Evolutionary conservation across 179 eudicot genomes (phyloP).

Genomic region (Patellifolia procumbens): DNA sequence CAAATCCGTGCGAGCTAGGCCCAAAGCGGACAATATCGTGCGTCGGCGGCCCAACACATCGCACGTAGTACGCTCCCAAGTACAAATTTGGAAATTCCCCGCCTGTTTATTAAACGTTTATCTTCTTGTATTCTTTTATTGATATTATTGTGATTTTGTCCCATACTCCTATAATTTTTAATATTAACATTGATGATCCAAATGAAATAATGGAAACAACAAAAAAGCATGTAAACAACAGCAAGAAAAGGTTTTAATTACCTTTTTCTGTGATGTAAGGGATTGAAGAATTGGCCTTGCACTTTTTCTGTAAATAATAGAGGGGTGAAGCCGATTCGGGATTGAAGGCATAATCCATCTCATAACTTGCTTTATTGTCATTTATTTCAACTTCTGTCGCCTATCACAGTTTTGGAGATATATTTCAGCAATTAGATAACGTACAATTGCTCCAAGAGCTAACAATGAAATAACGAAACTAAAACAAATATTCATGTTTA

Average conservation of each 20-base stretch:
- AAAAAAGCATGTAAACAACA: not conserved
- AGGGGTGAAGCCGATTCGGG: slow-evolving; percentile 46
- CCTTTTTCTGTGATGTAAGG: slow-evolving; percentile 43
- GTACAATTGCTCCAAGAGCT: no score
- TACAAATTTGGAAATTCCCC: no score
- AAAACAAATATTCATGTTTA: slow-evolving; percentile 22
- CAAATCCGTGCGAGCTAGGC: no score
- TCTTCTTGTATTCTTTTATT: no score
- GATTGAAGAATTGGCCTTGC: slow-evolving; percentile 46
- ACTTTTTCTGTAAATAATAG: slow-evolving; percentile 52
- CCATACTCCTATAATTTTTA: no score
- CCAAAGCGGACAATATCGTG: no score
- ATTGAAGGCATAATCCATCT: slow-evolving; percentile 53
- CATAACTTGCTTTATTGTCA: slow-evolving; percentile 29
- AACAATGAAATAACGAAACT: not conserved
- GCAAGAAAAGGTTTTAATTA: slow-evolving; percentile 15
- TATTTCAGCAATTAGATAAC: not conserved
- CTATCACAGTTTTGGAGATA: not conserved
- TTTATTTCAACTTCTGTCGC: slow-evolving; percentile 11
- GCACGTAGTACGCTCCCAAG: no score
- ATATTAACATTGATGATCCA: no score
- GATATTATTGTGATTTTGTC: no score
- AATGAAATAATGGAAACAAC: not conserved
- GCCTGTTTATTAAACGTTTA: no score
- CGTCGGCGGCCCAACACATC: no score